Evolutionary conservation across 2,329 filamentous ascomycete species (phyloP).

Genomic region (Ciborinia camelliae): DNA sequence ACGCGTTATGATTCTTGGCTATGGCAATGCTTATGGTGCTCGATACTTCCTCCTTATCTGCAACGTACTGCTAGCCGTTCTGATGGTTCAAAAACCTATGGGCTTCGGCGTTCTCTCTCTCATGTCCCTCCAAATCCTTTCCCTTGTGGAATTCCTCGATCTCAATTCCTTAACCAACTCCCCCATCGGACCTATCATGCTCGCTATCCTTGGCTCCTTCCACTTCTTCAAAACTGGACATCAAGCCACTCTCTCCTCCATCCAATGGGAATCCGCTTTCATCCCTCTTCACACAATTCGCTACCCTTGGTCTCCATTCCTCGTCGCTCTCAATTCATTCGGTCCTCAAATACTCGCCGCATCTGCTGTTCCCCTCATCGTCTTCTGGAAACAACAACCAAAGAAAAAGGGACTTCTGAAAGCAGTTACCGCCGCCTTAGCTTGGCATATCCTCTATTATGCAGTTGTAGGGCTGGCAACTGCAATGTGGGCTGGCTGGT

Average conservation of each 20-base stretch:
- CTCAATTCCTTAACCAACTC: slow-evolving; percentile 59
- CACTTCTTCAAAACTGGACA: slow-evolving; percentile 98
- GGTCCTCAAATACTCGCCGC: slow-evolving; percentile 83
- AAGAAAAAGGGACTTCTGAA: slow-evolving; percentile 51
- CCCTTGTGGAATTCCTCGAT: slow-evolving; percentile 64
- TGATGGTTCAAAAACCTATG: slow-evolving; percentile 91
- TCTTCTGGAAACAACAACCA: slow-evolving; percentile 85
- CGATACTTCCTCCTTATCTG: slow-evolving; percentile 82
- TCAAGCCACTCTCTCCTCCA: slow-evolving; percentile 79
- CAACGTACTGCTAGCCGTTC: slow-evolving; percentile 72
- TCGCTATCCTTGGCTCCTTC: slow-evolving; percentile 86
- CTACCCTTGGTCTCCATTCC: slow-evolving; percentile 85
- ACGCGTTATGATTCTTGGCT: slow-evolving; percentile 78
- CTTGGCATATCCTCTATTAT: slow-evolving; percentile 76
- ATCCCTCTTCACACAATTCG: slow-evolving; percentile 77
- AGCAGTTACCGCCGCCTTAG: slow-evolving; percentile 65
- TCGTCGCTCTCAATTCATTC: slow-evolving; percentile 82
- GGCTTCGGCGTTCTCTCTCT: slow-evolving; percentile 79
- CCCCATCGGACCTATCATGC: slow-evolving; percentile 76
- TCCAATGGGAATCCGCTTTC: slow-evolving; percentile 96
- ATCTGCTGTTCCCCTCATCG: slow-evolving; percentile 73
- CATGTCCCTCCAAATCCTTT: slow-evolving; percentile 84
- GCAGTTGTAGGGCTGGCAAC: slow-evolving; percentile 80
- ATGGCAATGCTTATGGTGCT: slow-evolving; percentile 87
- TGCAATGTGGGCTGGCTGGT: slow-evolving; percentile 83